A percentile compares a stretch with the other conserved stretches of the same genome.
Evolutionary conservation across 495 filamentous ascomycete genomes (phyloP).

Genomic region (Schizothecium vesticola): DNA sequence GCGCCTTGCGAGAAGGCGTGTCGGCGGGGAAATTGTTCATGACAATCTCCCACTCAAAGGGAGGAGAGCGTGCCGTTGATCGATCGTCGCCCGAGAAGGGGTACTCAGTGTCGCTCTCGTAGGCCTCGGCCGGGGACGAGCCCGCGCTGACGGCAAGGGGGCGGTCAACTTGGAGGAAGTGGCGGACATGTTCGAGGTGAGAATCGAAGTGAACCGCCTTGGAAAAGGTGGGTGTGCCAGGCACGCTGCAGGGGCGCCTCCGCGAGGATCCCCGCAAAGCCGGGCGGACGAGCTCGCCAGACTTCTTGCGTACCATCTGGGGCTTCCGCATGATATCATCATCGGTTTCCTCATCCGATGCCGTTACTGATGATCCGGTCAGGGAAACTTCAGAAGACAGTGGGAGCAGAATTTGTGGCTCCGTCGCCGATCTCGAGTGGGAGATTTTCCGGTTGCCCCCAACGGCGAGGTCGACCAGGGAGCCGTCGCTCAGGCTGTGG

Average conservation of each 20-base stretch:
- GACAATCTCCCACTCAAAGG: conserved; percentile 82
- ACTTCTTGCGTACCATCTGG: conserved; percentile 94
- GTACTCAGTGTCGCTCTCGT: conserved; percentile 78
- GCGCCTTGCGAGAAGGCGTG: conserved; percentile 52
- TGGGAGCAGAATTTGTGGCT: conserved; percentile 53
- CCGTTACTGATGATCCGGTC: conserved; percentile 49
- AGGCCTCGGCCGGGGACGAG: conserved; percentile 85
- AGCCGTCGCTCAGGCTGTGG: conserved; percentile 30
- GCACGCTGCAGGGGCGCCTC: conserved; percentile 90
- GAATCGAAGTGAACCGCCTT: conserved; percentile 97
- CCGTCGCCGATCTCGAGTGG: conserved; percentile 81
- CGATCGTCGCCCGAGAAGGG: conserved; percentile 66
- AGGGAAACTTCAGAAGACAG: conserved; percentile 50
- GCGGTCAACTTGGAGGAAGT: conserved; percentile 88
- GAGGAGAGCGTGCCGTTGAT: conserved; percentile 35
- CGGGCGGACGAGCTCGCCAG: conserved; percentile 90
- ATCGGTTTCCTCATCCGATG: conserved; percentile 57
- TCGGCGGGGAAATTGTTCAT: conserved; percentile 78
- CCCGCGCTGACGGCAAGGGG: conserved; percentile 92
- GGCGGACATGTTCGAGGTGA: conserved; percentile 86
- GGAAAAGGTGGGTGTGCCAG: conserved; percentile 88
- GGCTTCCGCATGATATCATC: conserved; percentile 66
- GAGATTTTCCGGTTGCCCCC: conserved; percentile 44
- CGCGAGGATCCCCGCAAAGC: conserved; percentile 73
- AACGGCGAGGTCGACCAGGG: conserved; percentile 31